A percentile compares a stretch with the other conserved stretches of the same genome.
These are phyloP conservation scores for Sphagnum fallax DNA, from an alignment of 228 moss, liverwort and hornwort species.

Conservation along the genomic window DNA sequence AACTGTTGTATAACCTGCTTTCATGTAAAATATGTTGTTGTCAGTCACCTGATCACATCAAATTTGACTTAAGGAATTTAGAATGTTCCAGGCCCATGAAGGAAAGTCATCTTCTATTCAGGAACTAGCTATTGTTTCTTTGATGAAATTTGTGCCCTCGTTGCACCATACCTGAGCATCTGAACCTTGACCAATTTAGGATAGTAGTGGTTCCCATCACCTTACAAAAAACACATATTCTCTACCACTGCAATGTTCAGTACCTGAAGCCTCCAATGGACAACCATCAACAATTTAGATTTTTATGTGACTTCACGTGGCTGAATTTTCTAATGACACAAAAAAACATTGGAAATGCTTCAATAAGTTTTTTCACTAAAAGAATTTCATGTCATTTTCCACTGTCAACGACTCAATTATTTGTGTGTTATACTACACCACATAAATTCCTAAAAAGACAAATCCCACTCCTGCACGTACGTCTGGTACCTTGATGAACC, in stretches of 20 bases:
- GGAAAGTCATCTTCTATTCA: background rate
- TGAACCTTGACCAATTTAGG: slow-evolving; percentile 87
- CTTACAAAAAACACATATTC: slow-evolving; percentile 99
- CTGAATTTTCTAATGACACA: no score
- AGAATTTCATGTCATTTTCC: background rate
- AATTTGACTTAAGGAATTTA: background rate
- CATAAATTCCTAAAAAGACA: no score
- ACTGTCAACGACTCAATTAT: no score
- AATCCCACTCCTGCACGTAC: no score
- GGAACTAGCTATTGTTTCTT: background rate
- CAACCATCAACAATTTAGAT: background rate
- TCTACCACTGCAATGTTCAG: slow-evolving; percentile 91
- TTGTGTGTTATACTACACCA: no score
- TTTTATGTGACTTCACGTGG: no score
- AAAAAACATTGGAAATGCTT: no score
- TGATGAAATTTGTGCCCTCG: no score
- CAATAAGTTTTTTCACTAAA: no score
- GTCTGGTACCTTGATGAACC: no score
- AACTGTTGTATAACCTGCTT: slow-evolving; percentile 89
- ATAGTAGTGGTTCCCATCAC: slow-evolving; percentile 88
- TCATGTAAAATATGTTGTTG: background rate
- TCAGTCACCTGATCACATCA: no score
- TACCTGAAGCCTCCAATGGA: slow-evolving; percentile 29
- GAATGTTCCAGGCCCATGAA: background rate
- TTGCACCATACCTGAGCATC: slow-evolving; percentile 60